phyloP scores from a whole-genome alignment of 371 early-diverging fungal genomes.

The Mucor indicus region DNA sequence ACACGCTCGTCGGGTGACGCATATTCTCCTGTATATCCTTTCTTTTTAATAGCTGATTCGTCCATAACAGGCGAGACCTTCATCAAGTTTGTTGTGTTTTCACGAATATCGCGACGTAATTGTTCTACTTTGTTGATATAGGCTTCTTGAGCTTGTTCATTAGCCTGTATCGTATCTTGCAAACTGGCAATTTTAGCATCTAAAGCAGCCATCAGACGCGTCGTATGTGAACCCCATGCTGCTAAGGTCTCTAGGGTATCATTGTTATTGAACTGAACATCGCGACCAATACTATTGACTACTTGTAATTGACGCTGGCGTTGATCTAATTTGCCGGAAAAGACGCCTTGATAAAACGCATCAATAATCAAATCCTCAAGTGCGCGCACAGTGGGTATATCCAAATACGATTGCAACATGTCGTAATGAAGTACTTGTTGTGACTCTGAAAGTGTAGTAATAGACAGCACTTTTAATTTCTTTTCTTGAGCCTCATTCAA shows the following conservation, averaged over 20 bases:
- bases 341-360: slow-evolving; percentile 75
- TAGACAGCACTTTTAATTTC: slow-evolving; percentile 75
- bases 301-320: slow-evolving; percentile 70
- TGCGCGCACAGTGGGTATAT: slow-evolving; percentile 73
- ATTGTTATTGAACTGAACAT: slow-evolving; percentile 66
- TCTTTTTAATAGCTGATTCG: slow-evolving; percentile 9
- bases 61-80: neutral
- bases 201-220: slow-evolving; percentile 61
- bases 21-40: slow-evolving; percentile 6
- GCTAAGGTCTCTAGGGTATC: slow-evolving; percentile 54
- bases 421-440: slow-evolving; percentile 65
- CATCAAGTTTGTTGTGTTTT: slow-evolving; percentile 17
- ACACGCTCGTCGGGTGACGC: slow-evolving; percentile 12
- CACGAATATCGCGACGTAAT: slow-evolving; percentile 36
- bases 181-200: slow-evolving; percentile 63
- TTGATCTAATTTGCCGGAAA: slow-evolving; percentile 83
- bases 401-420: slow-evolving; percentile 59
- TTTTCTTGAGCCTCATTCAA: slow-evolving; percentile 59
- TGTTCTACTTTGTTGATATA: slow-evolving; percentile 47
- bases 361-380: slow-evolving; percentile 87
- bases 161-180: slow-evolving; percentile 47
- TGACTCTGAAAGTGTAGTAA: slow-evolving; percentile 70
- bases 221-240: slow-evolving; percentile 59
- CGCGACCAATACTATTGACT: slow-evolving; percentile 80
- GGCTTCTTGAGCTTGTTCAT: slow-evolving; percentile 52